Evolutionary conservation across 345 rosid species (phyloP), one percentile per base, ranked within the genome.

Genomic region (Lepidium aucheri): DNA sequence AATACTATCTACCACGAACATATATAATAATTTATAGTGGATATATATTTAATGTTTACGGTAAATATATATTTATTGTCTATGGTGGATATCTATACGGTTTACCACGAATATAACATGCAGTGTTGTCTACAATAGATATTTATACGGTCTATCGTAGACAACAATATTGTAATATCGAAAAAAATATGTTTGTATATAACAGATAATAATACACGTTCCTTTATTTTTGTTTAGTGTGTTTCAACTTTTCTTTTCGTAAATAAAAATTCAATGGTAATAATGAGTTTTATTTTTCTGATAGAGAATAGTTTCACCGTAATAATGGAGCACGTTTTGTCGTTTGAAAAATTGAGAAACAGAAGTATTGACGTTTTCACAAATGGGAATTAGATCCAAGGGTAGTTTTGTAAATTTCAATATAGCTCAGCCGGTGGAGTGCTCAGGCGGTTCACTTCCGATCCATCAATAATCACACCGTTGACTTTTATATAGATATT

Each of bases 391-490:
- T n/a, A 12, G 41, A 55, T 38, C 4, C 3, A 60, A 50, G 61
- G 67, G 46, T 60, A 12, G 2, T 33, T 13, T 18, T 24, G 74
- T 52, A 42, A 22, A 46, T 33, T 33, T 20, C 11, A 6, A 5
- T 22, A 3, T 36, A 18, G 7, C 24, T 8, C 0, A 10, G 33
- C 32, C 8, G 44, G 38, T 60, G 45, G 67, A 69, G 67, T 60
- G 53, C 61, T 70, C 61, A 62, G 47, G 9, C 36, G 38, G 68
- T 11, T 61, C 55, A 33, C 60, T 47, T 47, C 54, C 32, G 46
- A 35, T 42, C 46, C 47, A 61, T 34, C 74, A 54, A 16, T 60
- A 36, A 32, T 61, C 54, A 43, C 38, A 52, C 20, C 74, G 49
- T 70, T 70, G 74, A 70, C 68, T 44, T 22, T 39, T 3, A 32